Evolutionary conservation across 2,329 filamentous ascomycete species (phyloP).

Genomic region (Stenocarpella maydis): DNA sequence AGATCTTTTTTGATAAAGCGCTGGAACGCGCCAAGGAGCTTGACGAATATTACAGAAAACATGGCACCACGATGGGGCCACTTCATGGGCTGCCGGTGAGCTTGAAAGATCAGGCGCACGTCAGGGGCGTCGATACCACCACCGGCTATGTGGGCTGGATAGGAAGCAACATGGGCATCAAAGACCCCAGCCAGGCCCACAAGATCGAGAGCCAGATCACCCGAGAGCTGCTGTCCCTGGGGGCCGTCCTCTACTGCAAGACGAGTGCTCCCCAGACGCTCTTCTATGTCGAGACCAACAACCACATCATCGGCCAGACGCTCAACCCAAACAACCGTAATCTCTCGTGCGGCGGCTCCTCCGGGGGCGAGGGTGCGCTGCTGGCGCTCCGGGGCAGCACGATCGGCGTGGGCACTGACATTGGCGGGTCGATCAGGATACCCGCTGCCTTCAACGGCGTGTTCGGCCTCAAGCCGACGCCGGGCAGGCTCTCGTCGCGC

Average conservation of each 20-base stretch:
- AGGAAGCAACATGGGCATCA: too few relatives aligned
- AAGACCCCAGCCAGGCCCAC: not conserved
- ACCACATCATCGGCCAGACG: not conserved
- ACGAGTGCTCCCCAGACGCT: not conserved
- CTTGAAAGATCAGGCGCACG: too few relatives aligned
- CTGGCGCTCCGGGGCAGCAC: not conserved
- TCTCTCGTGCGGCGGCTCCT: not conserved
- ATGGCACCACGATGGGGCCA: too few relatives aligned
- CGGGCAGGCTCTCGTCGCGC: not conserved
- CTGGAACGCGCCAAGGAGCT: too few relatives aligned
- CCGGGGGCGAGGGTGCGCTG: not conserved
- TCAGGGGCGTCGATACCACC: too few relatives aligned
- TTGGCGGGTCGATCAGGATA: not conserved
- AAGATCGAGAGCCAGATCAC: not conserved
- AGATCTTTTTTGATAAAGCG: too few relatives aligned
- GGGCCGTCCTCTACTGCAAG: not conserved
- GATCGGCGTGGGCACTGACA: not conserved
- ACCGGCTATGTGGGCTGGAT: too few relatives aligned
- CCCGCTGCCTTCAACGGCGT: too few relatives aligned
- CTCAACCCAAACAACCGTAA: not conserved
- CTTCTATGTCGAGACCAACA: not conserved
- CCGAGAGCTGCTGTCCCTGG: not conserved
- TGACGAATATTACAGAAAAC: too few relatives aligned
- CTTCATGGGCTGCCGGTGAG: too few relatives aligned
- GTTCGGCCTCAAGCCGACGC: too few relatives aligned